Evolutionary conservation across 805 yeast genomes (phyloP).

Genomic region (Wickerhamomyces chaumierensis): DNA sequence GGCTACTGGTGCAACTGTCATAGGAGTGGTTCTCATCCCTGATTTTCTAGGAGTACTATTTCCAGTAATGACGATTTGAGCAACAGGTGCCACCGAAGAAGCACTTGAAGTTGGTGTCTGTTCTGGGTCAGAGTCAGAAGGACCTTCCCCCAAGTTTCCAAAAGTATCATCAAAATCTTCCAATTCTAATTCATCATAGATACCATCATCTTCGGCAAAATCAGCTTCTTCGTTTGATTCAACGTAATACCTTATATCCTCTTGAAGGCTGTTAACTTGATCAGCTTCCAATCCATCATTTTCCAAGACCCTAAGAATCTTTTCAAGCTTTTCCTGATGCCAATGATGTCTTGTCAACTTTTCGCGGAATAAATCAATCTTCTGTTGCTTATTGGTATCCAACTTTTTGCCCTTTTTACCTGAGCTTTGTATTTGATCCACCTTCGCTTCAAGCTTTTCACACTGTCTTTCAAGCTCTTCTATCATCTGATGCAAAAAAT

Average conservation of each 20-base stretch:
- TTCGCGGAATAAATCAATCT: conserved; percentile 52
- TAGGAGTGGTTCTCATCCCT: not conserved
- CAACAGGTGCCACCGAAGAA: conserved; percentile 1
- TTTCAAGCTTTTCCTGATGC: conserved; percentile 73
- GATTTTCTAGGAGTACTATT: conserved; percentile 18
- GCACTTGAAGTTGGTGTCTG: conserved; percentile 5
- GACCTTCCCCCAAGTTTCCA: conserved; percentile 34
- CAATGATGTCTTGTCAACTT: conserved; percentile 62
- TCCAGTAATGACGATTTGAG: not conserved
- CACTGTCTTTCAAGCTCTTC: conserved; percentile 77
- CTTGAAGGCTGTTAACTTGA: conserved; percentile 63
- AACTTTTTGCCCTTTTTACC: conserved; percentile 47
- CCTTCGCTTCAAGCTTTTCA: conserved; percentile 67
- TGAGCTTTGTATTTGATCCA: conserved; percentile 40
- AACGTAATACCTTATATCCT: conserved; percentile 86
- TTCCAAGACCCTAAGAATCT: conserved; percentile 63
- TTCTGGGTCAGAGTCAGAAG: conserved; percentile 7
- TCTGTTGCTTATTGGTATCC: conserved; percentile 41
- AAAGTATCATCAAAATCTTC: conserved; percentile 45
- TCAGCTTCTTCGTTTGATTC: conserved; percentile 90
- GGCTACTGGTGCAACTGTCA: not conserved
- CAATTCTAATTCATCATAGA: conserved; percentile 78
- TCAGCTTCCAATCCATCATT: conserved; percentile 75
- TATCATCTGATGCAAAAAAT: conserved; percentile 57
- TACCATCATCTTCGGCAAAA: conserved; percentile 85